Base-by-base conservation (phyloP, 2,329 filamentous ascomycete genomes). In the Stachybotrys elegans region DNA sequence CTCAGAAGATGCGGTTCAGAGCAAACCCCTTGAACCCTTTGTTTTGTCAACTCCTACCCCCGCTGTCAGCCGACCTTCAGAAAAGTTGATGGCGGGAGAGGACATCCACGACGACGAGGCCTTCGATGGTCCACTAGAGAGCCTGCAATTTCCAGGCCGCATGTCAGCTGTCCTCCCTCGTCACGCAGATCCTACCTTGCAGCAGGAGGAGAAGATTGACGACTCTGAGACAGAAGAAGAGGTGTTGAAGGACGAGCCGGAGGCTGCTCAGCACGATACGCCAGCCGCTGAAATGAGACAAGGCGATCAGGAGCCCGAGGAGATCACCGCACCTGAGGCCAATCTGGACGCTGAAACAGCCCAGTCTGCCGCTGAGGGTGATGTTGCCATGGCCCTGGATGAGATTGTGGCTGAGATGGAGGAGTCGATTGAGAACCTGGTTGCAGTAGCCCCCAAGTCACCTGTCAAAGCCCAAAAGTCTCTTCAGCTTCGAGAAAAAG, bases 401-500 rank as follows among this genome's bases (percentile, higher is more conserved):
- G 42, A 55, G 2, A 21, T 46, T 11, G 43, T 19, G 3, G 42
- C 40, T 13, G 49, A 48, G n/a, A 43, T 48, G 9, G 51, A 54
- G 9, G 45, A 50, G 5, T 40, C 36, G 20, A 40, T 37, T 7
- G 48, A 57, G 17, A 37, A 46, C 14, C 9, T 27, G 5, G 38
- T 40, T 19, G 29, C 43, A 17, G 36, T 42, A 27, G 29, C 12
- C 32, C 22, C 46, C 12, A 38, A 52, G 13, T 55, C 54, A 4
- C 50, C 50, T 8, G 38, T 34, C 14, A 44, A 51, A 20, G 25
- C 51, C 41, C 43, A 54, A 42, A 57, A 57, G 6, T 55, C 60
- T 29, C 62, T 58, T 32, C 57, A 66, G 46, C 66, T 81, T 5
- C 69, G 75, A 8, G 60, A 71, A 13, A 72, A 73, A 52, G 72